Base-by-base conservation (phyloP, 345 rosid species). In the Syzygium jambos region DNA sequence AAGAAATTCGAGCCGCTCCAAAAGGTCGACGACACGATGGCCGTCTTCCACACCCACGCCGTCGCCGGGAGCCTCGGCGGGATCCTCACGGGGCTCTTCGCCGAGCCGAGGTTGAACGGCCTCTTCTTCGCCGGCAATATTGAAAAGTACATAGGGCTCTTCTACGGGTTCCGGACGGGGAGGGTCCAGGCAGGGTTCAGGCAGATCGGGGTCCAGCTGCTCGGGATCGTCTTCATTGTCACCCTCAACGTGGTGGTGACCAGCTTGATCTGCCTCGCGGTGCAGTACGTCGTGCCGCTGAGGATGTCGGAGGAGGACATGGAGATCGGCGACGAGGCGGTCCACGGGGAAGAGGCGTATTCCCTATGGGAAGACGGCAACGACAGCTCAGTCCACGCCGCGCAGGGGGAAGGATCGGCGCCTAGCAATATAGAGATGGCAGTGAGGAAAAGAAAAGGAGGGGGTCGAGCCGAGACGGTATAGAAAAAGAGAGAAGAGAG, bases 21-120 rank as follows among this genome's bases (percentile, higher is more conserved):
- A 56, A 90, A 90, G 84, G 92, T 90, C 8, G 95, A 93, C 38
- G 95, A 92, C 88, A 92, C 94, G 25, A 93, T 92, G 95, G 93
- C 92, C 7, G 89, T 91, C 38, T 78, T 93, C 10, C 95, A 93
- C 90, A 92, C 93, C 21, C 94, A 93, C 82, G 95, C 93, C 34
- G 85, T 93, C 15, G 93, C 94, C 15, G 93, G 95, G 14, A 89
- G 92, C 85, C 91, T 92, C 0, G 94, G 93, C 1, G 94, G 94
- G 22, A 83, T 91, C 86, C 92, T 93, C 9, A 84, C 92, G 0
- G 93, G 94, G 43, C 85, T 90, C 10, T 92, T 93, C 23, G 92
- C 94, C 2, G 84, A 92, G 65, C 94, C 94, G 29, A 90, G 21
- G 78, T 90, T 93, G 17, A 88, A 89, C 87, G 7, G 4, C 38